Evolutionary conservation across 345 rosid species (phyloP).

Genomic region (Litchi chinensis): DNA sequence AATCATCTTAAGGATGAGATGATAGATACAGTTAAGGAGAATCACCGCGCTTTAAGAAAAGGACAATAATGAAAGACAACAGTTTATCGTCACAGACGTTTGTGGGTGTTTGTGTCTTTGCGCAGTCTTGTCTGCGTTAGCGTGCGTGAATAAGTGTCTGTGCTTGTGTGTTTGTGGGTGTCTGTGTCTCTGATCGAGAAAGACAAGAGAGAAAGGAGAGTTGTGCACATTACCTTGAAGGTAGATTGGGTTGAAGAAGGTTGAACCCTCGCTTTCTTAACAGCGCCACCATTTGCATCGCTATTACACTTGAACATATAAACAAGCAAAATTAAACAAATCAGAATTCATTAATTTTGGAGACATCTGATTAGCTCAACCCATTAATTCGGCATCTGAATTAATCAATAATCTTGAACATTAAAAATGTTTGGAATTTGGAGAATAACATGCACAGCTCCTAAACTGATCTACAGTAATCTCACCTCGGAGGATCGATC

Average conservation of each 20-base stretch:
- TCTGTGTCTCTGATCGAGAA: slow-evolving; percentile 31
- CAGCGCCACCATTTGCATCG: slow-evolving; percentile 69
- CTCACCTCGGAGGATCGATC: slow-evolving; percentile 81
- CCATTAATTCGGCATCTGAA: background rate
- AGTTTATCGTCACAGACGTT: slow-evolving; percentile 36
- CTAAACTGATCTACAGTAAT: background rate
- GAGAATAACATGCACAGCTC: background rate
- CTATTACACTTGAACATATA: slow-evolving; percentile 63
- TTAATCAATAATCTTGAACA: background rate
- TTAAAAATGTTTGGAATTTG: background rate
- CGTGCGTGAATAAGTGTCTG: slow-evolving; percentile 33
- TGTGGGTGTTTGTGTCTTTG: slow-evolving; percentile 47
- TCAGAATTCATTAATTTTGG: background rate
- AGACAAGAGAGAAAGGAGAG: slow-evolving; percentile 27
- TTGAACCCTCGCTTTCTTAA: slow-evolving; percentile 91
- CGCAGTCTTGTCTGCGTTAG: slow-evolving; percentile 33
- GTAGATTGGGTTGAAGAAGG: slow-evolving; percentile 75
- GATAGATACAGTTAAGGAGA: slow-evolving; percentile 38
- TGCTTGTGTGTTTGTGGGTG: slow-evolving; percentile 36
- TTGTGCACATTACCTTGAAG: slow-evolving; percentile 58
- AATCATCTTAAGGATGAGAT: background rate
- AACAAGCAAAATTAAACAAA: slow-evolving; percentile 1
- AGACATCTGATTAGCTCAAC: background rate
- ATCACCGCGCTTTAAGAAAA: slow-evolving; percentile 53
- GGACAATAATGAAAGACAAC: slow-evolving; percentile 82